Percentiles rank a stretch among this genome's conserved stretches.
phyloP scores from a whole-genome alignment of 1,284 basidiomycete species.

The Takashimella tepidaria region DNA sequence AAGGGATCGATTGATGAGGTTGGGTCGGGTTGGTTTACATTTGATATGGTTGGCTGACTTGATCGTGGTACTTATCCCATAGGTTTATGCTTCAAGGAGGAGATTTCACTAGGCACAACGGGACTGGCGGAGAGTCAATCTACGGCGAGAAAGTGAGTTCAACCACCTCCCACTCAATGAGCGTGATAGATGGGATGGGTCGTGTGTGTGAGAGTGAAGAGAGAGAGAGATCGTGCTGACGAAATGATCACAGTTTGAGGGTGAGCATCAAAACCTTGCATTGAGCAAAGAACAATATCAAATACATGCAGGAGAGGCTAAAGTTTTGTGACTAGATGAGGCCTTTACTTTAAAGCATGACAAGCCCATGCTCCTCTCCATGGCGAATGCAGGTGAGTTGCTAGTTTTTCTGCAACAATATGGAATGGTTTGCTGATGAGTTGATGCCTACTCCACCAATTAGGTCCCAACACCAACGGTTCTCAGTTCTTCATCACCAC shows the following conservation, averaged over 20 bases:
- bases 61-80: background rate
- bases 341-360: conserved; percentile 76
- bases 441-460: background rate
- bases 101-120: conserved; percentile 57
- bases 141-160: conserved; percentile 67
- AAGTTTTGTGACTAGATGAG: conserved; percentile 66
- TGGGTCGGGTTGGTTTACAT: too few relatives aligned
- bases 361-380: conserved; percentile 77
- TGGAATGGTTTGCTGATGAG: too few relatives aligned
- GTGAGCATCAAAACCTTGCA: conserved; percentile 1
- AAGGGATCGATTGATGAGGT: background rate
- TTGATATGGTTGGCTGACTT: too few relatives aligned
- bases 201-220: too few relatives aligned
- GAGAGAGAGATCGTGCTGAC: conserved; percentile 3
- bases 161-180: too few relatives aligned
- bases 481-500: conserved; percentile 54
- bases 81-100: conserved; percentile 70
- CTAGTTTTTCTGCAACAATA: background rate
- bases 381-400: conserved; percentile 62
- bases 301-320: background rate
- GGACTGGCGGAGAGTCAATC: conserved; percentile 89
- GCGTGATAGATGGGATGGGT: too few relatives aligned
- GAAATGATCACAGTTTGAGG: conserved; percentile 20
- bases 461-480: conserved; percentile 63
- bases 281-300: too few relatives aligned